These are phyloP conservation scores for Blastobotrys peoriensis DNA, from an alignment of 805 yeast species.

Conservation along the genomic window DNA sequence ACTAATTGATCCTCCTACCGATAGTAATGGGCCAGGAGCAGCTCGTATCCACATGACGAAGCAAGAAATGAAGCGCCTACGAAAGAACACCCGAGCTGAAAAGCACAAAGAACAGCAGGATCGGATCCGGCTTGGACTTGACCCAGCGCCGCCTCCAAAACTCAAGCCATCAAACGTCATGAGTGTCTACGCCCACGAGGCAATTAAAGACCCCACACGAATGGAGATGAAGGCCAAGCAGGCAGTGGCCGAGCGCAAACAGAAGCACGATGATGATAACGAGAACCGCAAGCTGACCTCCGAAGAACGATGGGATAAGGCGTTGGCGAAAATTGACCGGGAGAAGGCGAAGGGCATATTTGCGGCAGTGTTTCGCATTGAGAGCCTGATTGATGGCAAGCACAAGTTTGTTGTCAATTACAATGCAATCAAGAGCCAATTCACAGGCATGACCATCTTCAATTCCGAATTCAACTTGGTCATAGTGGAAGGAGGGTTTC, in stretches of 20 bases:
- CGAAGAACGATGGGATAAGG: slow-evolving; percentile 52
- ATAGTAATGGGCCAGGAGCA: slow-evolving; percentile 35
- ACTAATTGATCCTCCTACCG: slow-evolving; percentile 57
- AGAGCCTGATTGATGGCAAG: slow-evolving; percentile 52
- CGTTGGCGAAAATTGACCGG: slow-evolving; percentile 38
- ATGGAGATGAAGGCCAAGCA: slow-evolving; percentile 65
- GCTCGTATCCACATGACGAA: slow-evolving; percentile 62
- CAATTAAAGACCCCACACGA: slow-evolving; percentile 82
- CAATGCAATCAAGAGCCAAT: slow-evolving; percentile 66
- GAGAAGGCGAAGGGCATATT: slow-evolving; percentile 49
- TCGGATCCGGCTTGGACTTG: slow-evolving; percentile 69
- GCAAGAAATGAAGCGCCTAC: slow-evolving; percentile 64
- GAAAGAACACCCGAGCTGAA: slow-evolving; percentile 62
- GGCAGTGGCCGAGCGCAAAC: slow-evolving; percentile 59
- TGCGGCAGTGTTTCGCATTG: slow-evolving; percentile 55
- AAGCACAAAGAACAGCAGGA: slow-evolving; percentile 68
- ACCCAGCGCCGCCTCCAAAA: slow-evolving; percentile 86
- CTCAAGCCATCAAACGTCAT: slow-evolving; percentile 77
- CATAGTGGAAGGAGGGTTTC: slow-evolving; percentile 69
- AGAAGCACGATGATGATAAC: slow-evolving; percentile 56
- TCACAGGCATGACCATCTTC: slow-evolving; percentile 50
- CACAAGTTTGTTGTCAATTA: slow-evolving; percentile 69
- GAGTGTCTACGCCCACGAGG: slow-evolving; percentile 79
- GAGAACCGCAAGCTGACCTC: slow-evolving; percentile 53
- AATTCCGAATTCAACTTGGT: slow-evolving; percentile 44